phyloP scores from a whole-genome alignment of 176 grass and related monocot species.

The Aegilops speltoides region DNA sequence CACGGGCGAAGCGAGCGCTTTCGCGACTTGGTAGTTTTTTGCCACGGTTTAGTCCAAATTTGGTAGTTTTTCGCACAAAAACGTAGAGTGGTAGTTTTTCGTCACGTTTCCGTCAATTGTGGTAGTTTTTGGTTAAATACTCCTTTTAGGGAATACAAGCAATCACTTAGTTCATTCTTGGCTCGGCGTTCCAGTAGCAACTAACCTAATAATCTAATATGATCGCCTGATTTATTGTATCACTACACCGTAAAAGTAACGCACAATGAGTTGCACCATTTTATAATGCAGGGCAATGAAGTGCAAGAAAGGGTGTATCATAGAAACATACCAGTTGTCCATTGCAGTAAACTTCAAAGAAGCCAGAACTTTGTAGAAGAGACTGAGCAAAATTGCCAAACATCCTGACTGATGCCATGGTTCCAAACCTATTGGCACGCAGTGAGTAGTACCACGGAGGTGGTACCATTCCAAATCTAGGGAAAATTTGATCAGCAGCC shows the following conservation, averaged over 20 bases:
- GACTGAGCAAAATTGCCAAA: conserved; percentile 85
- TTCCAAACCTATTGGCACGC: conserved; percentile 93
- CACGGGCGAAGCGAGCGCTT: too few relatives aligned
- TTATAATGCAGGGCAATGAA: neutral
- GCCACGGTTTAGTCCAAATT: too few relatives aligned
- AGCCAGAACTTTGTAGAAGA: conserved; percentile 85
- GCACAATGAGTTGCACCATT: neutral
- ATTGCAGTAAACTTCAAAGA: conserved; percentile 94
- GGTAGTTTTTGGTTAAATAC: too few relatives aligned
- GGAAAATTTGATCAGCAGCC: conserved; percentile 93
- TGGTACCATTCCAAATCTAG: conserved; percentile 86
- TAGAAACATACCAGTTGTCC: conserved; percentile 78
- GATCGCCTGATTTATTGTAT: neutral
- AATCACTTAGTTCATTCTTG: neutral
- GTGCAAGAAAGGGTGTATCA: conserved; percentile 9
- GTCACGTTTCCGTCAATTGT: too few relatives aligned
- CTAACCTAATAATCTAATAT: neutral
- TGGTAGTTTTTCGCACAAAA: too few relatives aligned
- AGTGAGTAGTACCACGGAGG: conserved; percentile 82
- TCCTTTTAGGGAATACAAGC: neutral
- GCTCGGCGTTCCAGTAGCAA: neutral
- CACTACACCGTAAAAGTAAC: neutral
- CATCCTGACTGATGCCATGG: conserved; percentile 80
- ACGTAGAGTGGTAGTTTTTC: too few relatives aligned
- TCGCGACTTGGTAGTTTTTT: too few relatives aligned